These are phyloP conservation scores for Fusarium anguioides DNA, from an alignment of 2,329 filamentous ascomycete genomes.

Conservation along the genomic window DNA sequence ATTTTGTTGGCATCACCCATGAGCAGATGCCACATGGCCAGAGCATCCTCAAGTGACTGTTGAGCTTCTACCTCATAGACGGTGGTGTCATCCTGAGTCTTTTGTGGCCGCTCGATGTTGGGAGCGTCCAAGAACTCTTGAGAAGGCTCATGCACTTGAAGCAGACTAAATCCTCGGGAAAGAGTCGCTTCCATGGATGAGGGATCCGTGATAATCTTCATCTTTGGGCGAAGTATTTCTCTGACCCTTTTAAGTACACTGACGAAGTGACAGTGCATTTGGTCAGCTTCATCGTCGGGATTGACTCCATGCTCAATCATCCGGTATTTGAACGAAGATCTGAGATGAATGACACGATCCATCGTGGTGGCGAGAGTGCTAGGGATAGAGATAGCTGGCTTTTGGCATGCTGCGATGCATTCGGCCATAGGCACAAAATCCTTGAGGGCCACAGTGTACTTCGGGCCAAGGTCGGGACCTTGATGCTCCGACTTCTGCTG, in stretches of 20 bases:
- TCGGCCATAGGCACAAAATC: conserved; percentile 10
- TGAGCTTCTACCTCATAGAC: neutral
- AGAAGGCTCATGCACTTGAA: neutral
- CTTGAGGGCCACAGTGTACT: neutral
- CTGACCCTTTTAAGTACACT: neutral
- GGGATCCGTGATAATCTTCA: no score
- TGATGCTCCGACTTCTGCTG: neutral
- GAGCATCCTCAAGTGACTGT: neutral
- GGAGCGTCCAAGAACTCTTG: neutral
- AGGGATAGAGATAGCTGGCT: neutral
- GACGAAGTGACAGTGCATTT: neutral
- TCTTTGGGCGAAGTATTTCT: neutral
- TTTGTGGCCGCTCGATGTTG: neutral
- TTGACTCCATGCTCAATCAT: neutral
- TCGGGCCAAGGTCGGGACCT: neutral
- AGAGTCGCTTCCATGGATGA: neutral
- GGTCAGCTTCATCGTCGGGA: neutral
- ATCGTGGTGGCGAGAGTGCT: neutral
- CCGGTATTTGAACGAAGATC: neutral
- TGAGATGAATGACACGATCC: neutral
- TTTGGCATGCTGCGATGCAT: neutral
- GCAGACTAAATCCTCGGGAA: neutral
- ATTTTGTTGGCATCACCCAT: neutral
- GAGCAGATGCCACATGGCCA: neutral
- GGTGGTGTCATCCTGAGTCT: neutral